These are phyloP conservation scores for Pseudogymnoascus sp. DNA, from an alignment of 2,329 filamentous ascomycete genomes.

Conservation along the genomic window DNA sequence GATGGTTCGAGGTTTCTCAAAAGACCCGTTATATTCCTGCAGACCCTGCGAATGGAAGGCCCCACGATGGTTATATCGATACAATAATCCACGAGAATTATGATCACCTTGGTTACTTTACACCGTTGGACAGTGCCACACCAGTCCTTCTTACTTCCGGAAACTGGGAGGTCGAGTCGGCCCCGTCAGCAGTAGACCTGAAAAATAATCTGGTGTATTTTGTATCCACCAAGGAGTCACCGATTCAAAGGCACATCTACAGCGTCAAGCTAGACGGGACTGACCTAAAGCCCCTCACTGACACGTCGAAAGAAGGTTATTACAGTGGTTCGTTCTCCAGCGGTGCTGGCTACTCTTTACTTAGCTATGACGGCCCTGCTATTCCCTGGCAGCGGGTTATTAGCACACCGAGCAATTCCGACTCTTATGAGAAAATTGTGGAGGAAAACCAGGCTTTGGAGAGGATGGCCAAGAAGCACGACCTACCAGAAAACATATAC, in stretches of 20 bases:
- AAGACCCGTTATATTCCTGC: slow-evolving; percentile 80
- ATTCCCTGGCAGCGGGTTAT: slow-evolving; percentile 89
- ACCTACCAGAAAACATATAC: slow-evolving; percentile 76
- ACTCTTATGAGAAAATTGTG: slow-evolving; percentile 59
- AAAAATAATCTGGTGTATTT: slow-evolving; percentile 87
- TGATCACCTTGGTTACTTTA: slow-evolving; percentile 90
- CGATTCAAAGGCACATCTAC: slow-evolving; percentile 87
- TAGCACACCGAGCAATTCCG: slow-evolving; percentile 64
- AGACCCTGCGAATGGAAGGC: slow-evolving; percentile 65
- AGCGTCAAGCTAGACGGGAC: slow-evolving; percentile 70
- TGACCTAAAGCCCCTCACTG: slow-evolving; percentile 63
- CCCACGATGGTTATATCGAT: slow-evolving; percentile 86
- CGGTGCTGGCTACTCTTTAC: slow-evolving; percentile 72
- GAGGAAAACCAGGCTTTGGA: slow-evolving; percentile 71
- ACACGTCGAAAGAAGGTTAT: slow-evolving; percentile 66
- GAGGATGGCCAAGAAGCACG: slow-evolving; percentile 62
- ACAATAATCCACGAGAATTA: slow-evolving; percentile 78
- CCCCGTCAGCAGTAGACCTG: slow-evolving; percentile 77
- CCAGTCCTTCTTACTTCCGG: slow-evolving; percentile 82
- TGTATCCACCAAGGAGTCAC: slow-evolving; percentile 73
- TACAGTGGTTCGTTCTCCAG: slow-evolving; percentile 79
- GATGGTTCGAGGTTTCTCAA: slow-evolving; percentile 94
- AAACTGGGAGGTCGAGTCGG: slow-evolving; percentile 83
- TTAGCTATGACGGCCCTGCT: slow-evolving; percentile 74
- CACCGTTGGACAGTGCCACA: slow-evolving; percentile 73